Conservation (phyloP, 2,329 filamentous ascomycete genomes). For the Colletotrichum tropicale region DNA sequence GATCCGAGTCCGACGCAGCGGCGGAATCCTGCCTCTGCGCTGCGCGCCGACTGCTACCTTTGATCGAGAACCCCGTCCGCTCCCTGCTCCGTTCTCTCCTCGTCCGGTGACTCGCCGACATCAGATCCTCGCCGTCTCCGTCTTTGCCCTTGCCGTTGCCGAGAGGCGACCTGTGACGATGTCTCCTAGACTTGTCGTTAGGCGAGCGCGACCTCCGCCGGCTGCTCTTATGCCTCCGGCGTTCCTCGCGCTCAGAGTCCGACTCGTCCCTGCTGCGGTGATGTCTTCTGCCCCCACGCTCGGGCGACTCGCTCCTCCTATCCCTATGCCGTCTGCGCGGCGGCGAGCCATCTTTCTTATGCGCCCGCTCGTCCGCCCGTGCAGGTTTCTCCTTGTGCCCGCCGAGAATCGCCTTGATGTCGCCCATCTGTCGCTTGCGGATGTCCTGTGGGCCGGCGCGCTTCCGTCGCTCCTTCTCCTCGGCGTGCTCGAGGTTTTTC, state of each 20-base stretch:
- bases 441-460: constrained; percentile 56
- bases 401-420: constrained; percentile 63
- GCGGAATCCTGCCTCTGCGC: constrained; percentile 22
- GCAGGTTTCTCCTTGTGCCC: constrained; percentile 31
- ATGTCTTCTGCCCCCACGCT: not conserved
- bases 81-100: not conserved
- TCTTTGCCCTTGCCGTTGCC: not conserved
- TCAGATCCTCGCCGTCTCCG: not conserved
- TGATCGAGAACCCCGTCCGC: not conserved
- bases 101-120: not conserved
- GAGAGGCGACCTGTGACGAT: constrained; percentile 34
- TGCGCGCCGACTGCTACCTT: not conserved
- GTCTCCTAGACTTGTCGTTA: constrained; percentile 28
- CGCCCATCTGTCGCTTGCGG: constrained; percentile 61
- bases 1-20: constrained; percentile 64
- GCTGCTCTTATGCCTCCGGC: constrained; percentile 14
- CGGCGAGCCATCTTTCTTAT: not conserved
- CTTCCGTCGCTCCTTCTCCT: constrained; percentile 48
- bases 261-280: constrained; percentile 3
- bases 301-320: constrained; percentile 15
- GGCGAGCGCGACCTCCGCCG: constrained; percentile 35
- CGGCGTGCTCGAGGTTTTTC: constrained; percentile 58
- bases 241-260: constrained; percentile 10
- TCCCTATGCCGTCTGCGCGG: not conserved
- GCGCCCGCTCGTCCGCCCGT: constrained; percentile 6